phyloP scores from a whole-genome alignment of 2,329 filamentous ascomycete species.

The Fusarium azukiicola region DNA sequence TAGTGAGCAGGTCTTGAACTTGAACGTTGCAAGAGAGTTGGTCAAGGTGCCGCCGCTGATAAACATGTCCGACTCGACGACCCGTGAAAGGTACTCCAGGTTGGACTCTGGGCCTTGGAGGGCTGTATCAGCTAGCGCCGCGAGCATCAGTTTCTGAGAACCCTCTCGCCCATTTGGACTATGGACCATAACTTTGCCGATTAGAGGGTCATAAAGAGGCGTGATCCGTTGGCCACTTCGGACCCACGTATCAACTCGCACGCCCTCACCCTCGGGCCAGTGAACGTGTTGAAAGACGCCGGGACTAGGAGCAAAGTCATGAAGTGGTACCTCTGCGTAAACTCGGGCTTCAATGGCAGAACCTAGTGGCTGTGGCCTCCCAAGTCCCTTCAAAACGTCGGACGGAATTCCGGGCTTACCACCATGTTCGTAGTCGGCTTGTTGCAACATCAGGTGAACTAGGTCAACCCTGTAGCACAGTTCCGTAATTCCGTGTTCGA shows the following conservation, averaged over 20 bases:
- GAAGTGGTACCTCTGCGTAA: conserved; percentile 6
- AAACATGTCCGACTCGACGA: conserved; percentile 5
- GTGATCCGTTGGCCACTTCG: conserved; percentile 76
- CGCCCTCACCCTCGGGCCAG: conserved; percentile 71
- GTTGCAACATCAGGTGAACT: conserved; percentile 73
- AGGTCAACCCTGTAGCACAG: conserved; percentile 87
- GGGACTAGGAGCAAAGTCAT: conserved; percentile 8
- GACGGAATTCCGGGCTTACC: conserved; percentile 28
- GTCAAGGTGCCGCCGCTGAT: conserved; percentile 1
- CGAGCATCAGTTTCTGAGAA: not conserved
- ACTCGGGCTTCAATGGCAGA: conserved; percentile 7
- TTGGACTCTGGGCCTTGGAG: not conserved
- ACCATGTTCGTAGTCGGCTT: conserved; percentile 54
- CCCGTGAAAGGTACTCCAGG: conserved; percentile 10
- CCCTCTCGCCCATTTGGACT: not conserved
- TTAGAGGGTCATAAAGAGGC: conserved; percentile 77
- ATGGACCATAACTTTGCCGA: conserved; percentile 80
- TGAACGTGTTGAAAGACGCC: conserved; percentile 37
- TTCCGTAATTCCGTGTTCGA: conserved; percentile 90
- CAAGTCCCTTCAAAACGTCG: not conserved
- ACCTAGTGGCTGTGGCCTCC: not conserved
- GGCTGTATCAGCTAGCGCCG: not conserved
- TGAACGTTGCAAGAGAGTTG: not conserved
- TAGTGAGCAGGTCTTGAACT: not conserved
- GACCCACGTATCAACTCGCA: conserved; percentile 82